Evolutionary conservation across 768 basidiomycete species (phyloP).

Genomic region (Pulveroboletus sp.): DNA sequence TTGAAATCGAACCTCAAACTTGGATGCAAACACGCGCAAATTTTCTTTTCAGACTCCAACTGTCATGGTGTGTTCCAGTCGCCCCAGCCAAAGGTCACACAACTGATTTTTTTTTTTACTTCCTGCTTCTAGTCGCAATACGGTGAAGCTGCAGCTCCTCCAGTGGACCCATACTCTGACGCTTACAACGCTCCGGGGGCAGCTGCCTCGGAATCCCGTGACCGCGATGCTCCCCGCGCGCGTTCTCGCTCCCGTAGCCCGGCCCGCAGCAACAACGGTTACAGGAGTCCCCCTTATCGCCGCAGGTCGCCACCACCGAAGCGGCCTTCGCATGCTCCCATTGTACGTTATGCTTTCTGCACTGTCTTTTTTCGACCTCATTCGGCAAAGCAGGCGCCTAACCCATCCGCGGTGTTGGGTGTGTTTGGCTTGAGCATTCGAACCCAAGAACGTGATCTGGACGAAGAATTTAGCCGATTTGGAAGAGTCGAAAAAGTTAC

Average conservation of each 20-base stretch:
- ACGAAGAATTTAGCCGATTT: constrained; percentile 87
- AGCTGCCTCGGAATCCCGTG: constrained; percentile 40
- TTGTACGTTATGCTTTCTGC: constrained; percentile 44
- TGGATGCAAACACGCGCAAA: constrained; percentile 44
- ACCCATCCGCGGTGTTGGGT: constrained; percentile 84
- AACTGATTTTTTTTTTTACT: constrained; percentile 7
- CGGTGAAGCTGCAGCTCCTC: constrained; percentile 52
- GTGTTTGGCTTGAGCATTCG: constrained; percentile 98
- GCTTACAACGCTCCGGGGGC: constrained; percentile 68
- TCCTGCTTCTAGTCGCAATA: constrained; percentile 43
- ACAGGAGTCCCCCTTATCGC: constrained; percentile 52
- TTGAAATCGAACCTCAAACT: constrained; percentile 24
- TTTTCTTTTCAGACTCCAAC: constrained; percentile 44
- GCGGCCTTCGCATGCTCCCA: constrained; percentile 65
- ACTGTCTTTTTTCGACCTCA: constrained; percentile 29
- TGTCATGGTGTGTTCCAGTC: constrained; percentile 55
- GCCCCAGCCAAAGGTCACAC: neutral
- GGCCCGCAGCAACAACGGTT: constrained; percentile 47
- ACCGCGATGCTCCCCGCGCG: constrained; percentile 56
- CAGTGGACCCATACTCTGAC: constrained; percentile 79
- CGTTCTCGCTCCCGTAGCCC: constrained; percentile 77
- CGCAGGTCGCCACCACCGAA: constrained; percentile 59
- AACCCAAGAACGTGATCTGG: constrained; percentile 88
- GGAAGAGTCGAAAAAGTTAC: constrained; percentile 93
- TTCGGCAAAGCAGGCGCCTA: constrained; percentile 65